Evolutionary conservation across 2,329 filamentous ascomycete genomes (phyloP).

Genomic region (Monilinia laxa): DNA sequence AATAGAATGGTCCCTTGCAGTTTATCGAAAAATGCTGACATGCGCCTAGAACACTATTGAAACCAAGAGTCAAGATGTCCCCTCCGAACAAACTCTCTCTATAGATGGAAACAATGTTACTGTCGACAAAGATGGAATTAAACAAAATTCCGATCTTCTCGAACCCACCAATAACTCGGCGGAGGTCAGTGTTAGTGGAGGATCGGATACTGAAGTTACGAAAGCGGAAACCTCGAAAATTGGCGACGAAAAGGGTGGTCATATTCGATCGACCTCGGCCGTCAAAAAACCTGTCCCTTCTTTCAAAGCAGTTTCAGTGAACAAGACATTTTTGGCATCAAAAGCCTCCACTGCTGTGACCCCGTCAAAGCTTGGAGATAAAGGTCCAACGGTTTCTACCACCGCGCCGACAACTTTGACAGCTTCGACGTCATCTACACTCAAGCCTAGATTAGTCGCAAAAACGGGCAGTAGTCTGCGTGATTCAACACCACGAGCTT

Average conservation of each 20-base stretch:
- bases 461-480: constrained; percentile 66
- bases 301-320: constrained; percentile 84
- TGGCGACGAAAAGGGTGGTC: constrained; percentile 57
- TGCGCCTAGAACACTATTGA: constrained; percentile 44
- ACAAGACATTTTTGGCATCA: constrained; percentile 77
- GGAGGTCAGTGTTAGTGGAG: constrained; percentile 69
- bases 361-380: constrained; percentile 52
- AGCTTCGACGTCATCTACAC: constrained; percentile 47
- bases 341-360: constrained; percentile 54
- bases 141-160: constrained; percentile 54
- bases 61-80: constrained; percentile 51
- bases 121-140: constrained; percentile 51
- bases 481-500: constrained; percentile 50
- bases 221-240: constrained; percentile 54
- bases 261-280: constrained; percentile 57
- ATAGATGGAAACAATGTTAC: constrained; percentile 49
- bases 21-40: constrained; percentile 28
- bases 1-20: not conserved
- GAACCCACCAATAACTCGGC: constrained; percentile 61
- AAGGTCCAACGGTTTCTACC: constrained; percentile 39
- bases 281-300: constrained; percentile 68
- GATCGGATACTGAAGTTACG: constrained; percentile 74
- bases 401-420: constrained; percentile 42
- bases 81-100: constrained; percentile 40
- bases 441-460: constrained; percentile 71